phyloP scores from a whole-genome alignment of 2,329 filamentous ascomycete genomes.

The Penicillium psychrosexuale region DNA sequence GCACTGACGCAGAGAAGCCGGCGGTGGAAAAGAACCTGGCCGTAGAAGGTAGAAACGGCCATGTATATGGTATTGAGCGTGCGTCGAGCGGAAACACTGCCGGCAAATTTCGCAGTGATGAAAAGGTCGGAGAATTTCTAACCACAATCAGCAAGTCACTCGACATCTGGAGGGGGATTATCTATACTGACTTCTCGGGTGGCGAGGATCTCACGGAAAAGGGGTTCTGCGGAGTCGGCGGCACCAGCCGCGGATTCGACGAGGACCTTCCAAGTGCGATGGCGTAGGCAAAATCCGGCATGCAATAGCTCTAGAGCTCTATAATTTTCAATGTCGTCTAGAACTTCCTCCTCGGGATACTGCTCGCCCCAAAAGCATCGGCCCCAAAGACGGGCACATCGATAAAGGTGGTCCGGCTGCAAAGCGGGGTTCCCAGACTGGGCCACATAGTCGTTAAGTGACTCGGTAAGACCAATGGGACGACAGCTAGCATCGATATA shows the following conservation, averaged over 20 bases:
- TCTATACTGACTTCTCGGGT: slow-evolving; percentile 25
- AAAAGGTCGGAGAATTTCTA: slow-evolving; percentile 39
- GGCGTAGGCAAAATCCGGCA: slow-evolving; percentile 26
- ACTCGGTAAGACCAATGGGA: slow-evolving; percentile 30
- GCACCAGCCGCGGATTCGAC: slow-evolving; percentile 18
- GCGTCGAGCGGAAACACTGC: slow-evolving; percentile 28
- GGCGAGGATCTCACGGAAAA: slow-evolving; percentile 26
- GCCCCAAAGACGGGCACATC: slow-evolving; percentile 35
- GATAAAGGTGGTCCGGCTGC: slow-evolving; percentile 34
- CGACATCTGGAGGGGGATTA: too few species aligned
- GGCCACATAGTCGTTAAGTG: slow-evolving; percentile 34
- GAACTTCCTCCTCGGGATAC: slow-evolving; percentile 37
- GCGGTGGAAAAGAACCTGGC: slow-evolving; percentile 33
- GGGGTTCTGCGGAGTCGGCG: slow-evolving; percentile 16
- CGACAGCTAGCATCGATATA: slow-evolving; percentile 32
- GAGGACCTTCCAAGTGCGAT: slow-evolving; percentile 31
- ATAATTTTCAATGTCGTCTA: slow-evolving; percentile 42
- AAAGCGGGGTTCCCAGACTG: slow-evolving; percentile 31
- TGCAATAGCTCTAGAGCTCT: slow-evolving; percentile 35
- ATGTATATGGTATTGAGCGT: slow-evolving; percentile 37
- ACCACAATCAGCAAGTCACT: background rate
- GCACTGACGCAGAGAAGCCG: slow-evolving; percentile 27
- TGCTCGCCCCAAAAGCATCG: slow-evolving; percentile 37
- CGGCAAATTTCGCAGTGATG: slow-evolving; percentile 34
- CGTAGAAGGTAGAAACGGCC: slow-evolving; percentile 35